Percentiles rank a stretch among this genome's conserved stretches.
phyloP scores from a whole-genome alignment of 768 basidiomycete genomes.

The Candolleomyces efflorescens region DNA sequence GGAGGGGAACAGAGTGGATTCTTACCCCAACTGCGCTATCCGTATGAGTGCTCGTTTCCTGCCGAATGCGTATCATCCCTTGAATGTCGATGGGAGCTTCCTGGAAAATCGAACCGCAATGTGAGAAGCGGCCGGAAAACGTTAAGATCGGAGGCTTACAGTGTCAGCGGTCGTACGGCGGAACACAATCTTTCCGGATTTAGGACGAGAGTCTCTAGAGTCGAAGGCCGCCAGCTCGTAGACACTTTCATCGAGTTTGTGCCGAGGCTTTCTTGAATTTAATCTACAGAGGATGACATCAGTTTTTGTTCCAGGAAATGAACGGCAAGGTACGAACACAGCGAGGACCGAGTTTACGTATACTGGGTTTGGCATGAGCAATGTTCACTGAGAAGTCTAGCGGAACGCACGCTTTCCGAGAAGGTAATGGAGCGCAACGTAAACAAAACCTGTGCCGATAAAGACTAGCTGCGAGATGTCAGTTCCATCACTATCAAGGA shows the following conservation, averaged over 20 bases:
- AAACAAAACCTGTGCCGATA: conserved; percentile 2
- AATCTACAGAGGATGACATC: background rate
- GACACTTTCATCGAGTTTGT: conserved; percentile 2
- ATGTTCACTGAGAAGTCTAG: too few relatives aligned
- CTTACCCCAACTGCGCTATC: background rate
- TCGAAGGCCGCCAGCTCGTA: conserved; percentile 8
- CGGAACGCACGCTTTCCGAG: conserved; percentile 5
- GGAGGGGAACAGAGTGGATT: background rate
- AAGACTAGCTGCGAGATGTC: conserved; percentile 1
- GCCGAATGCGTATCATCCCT: conserved; percentile 7
- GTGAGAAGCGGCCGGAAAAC: background rate
- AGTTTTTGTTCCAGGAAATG: background rate
- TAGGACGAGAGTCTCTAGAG: background rate
- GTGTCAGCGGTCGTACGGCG: background rate
- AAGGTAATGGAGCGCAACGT: conserved; percentile 4
- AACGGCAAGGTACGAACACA: background rate
- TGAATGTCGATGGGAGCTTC: conserved; percentile 4
- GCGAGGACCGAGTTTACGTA: conserved; percentile 8
- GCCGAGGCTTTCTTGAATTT: conserved; percentile 7
- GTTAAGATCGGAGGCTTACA: background rate
- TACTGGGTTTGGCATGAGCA: background rate
- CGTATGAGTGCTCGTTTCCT: conserved; percentile 1
- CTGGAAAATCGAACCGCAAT: background rate
- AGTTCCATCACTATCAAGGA: background rate
- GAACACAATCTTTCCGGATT: conserved; percentile 1